Evolutionary conservation across 768 basidiomycete species (phyloP).

Genomic region (Lactarius deliciosus): DNA sequence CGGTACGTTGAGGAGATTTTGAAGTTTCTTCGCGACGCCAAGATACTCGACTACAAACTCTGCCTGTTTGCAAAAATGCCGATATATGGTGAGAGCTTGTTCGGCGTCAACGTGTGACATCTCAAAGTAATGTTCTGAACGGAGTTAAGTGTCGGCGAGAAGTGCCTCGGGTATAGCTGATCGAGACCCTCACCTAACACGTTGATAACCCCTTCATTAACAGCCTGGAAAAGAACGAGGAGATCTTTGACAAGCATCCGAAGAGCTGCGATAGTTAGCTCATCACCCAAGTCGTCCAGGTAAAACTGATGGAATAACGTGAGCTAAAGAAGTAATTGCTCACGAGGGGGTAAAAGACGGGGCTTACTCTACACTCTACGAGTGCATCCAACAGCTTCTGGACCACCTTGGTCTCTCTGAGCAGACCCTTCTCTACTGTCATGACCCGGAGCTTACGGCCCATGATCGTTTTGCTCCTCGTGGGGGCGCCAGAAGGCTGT

Average conservation of each 20-base stretch:
- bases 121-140: conserved; percentile 90
- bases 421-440: conserved; percentile 93
- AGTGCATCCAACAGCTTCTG: conserved; percentile 88
- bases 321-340: not conserved
- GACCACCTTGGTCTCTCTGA: conserved; percentile 89
- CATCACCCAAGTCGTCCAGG: conserved; percentile 88
- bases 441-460: conserved; percentile 85
- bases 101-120: conserved; percentile 94
- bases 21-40: conserved; percentile 86
- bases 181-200: conserved; percentile 58
- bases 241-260: conserved; percentile 96
- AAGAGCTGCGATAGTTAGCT: conserved; percentile 83
- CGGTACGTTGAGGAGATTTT: conserved; percentile 89
- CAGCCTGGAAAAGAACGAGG: conserved; percentile 91
- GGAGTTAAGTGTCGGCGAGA: not conserved
- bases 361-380: conserved; percentile 81
- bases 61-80: conserved; percentile 91
- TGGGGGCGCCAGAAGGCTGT: not conserved
- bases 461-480: conserved; percentile 71
- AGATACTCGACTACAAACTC: conserved; percentile 92
- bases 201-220: conserved; percentile 92
- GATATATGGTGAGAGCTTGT: conserved; percentile 84
- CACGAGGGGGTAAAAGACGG: conserved; percentile 11
- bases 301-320: conserved; percentile 65
- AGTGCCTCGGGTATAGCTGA: conserved; percentile 36